Evolutionary conservation across 2,329 filamentous ascomycete genomes (phyloP).

Genomic region (Fusarium tricinctum): DNA sequence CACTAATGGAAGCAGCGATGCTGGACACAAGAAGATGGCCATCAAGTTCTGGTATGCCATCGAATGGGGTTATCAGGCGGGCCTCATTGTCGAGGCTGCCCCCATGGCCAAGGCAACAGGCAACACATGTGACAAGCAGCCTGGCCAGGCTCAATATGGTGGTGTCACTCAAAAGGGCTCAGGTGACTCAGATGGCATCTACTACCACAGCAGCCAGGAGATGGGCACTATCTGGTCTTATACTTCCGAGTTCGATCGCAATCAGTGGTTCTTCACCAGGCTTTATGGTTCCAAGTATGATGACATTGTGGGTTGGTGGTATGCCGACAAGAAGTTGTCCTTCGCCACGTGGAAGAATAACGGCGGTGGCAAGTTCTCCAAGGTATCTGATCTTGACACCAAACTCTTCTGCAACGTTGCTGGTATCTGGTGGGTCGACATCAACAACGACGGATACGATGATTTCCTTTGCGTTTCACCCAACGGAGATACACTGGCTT

Average conservation of each 20-base stretch:
- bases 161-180: constrained; percentile 48
- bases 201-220: constrained; percentile 44
- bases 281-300: constrained; percentile 13
- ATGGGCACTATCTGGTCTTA: constrained; percentile 36
- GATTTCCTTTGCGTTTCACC: constrained; percentile 4
- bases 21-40: constrained; percentile 10
- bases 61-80: not conserved
- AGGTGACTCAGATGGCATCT: constrained; percentile 50
- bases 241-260: constrained; percentile 7
- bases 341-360: constrained; percentile 6
- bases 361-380: constrained; percentile 14
- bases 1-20: not conserved
- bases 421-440: not conserved
- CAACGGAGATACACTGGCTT: not conserved
- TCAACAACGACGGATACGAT: constrained; percentile 1
- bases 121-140: not conserved
- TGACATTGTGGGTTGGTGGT: constrained; percentile 16
- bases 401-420: not conserved
- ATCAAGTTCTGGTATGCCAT: constrained; percentile 11
- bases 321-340: not conserved
- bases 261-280: constrained; percentile 19
- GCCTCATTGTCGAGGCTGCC: not conserved
- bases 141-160: constrained; percentile 12
- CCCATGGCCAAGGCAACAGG: not conserved
- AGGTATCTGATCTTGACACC: not conserved